These are phyloP conservation scores for Sindora glabra DNA, from an alignment of 306 rosid genomes.

Conservation along the genomic window DNA sequence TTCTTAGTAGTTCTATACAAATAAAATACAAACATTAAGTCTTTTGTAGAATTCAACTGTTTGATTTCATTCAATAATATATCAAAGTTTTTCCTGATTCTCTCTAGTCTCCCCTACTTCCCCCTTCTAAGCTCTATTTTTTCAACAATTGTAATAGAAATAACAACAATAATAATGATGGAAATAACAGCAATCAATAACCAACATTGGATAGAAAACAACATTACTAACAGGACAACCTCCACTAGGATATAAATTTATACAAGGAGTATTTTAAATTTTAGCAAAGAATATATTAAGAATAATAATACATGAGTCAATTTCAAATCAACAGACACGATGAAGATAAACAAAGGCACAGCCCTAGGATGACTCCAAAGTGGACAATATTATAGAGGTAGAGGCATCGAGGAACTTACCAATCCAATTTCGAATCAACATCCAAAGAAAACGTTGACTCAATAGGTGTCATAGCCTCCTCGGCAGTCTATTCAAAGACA, in stretches of 20 bases:
- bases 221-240: too few species aligned
- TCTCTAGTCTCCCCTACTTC: too few species aligned
- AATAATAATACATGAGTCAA: neutral
- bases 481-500: constrained; percentile 62
- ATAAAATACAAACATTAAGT: too few species aligned
- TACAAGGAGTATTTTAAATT: neutral
- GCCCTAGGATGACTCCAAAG: neutral
- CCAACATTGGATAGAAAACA: too few species aligned
- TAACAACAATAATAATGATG: too few species aligned
- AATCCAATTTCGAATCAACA: constrained; percentile 88
- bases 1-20: too few species aligned
- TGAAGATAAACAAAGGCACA: neutral
- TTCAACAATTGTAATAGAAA: too few species aligned
- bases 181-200: too few species aligned
- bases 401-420: constrained; percentile 40
- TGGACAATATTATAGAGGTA: neutral
- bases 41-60: too few species aligned
- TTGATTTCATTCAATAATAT: too few species aligned
- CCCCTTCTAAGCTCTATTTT: too few species aligned
- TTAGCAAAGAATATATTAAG: neutral
- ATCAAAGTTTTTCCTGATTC: too few species aligned
- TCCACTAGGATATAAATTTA: neutral
- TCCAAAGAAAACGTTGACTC: constrained; percentile 92
- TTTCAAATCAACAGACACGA: neutral
- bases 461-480: constrained; percentile 96